Evolutionary conservation across 2,329 filamentous ascomycete genomes (phyloP), one percentile per base, ranked within the genome.

Genomic region (Penicillium sp.): DNA sequence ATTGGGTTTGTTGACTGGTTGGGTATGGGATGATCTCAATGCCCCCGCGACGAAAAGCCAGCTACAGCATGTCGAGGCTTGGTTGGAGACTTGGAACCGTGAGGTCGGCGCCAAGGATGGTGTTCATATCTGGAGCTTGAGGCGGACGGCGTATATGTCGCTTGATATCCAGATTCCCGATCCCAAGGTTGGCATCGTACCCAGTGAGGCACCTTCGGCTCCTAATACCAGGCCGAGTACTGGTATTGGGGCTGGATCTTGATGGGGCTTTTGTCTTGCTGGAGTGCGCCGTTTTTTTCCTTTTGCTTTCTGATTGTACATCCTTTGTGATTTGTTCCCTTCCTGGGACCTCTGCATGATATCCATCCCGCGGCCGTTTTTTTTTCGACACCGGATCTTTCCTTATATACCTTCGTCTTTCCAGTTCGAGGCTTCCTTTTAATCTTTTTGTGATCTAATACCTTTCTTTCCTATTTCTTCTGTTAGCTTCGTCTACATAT

Each of bases 21-120:
- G 93, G 90, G 69, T 97, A 35, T 97, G 92, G 91, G 94, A 99
- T 58, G 93, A 97, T 71, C 68, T 93, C 23, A 92, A 93, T 1
- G 77, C 91, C 36, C 90, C 90, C 4, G 86, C 83, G 9, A 83
- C 89, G 58, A 97, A 97, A 78, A 79, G 81, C 23, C 83, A 87
- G 55, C 74, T 96, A 45, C 83, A 81, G 55, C 81, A 78, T 10
- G 77, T 97, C 19, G 94, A 99, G 76, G 75, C 74, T 38, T 96
- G 90, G 86, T 83, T 99, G 53, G 89, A 96, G 63, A 82, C 86
- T 58, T 97, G 93, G 93, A 99, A 99, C 72, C 71, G 73, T 9
- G 85, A 90, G 61, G 75, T 81, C 10, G 82, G 83, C n/a, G 76
- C 77, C 50, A 81, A 81, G 57, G 79, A 84, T 60, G 82, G 83